Percentiles rank a stretch among this genome's conserved stretches.
These are phyloP conservation scores for Viridothelium virens DNA, from an alignment of 495 filamentous ascomycete species.

Conservation along the genomic window DNA sequence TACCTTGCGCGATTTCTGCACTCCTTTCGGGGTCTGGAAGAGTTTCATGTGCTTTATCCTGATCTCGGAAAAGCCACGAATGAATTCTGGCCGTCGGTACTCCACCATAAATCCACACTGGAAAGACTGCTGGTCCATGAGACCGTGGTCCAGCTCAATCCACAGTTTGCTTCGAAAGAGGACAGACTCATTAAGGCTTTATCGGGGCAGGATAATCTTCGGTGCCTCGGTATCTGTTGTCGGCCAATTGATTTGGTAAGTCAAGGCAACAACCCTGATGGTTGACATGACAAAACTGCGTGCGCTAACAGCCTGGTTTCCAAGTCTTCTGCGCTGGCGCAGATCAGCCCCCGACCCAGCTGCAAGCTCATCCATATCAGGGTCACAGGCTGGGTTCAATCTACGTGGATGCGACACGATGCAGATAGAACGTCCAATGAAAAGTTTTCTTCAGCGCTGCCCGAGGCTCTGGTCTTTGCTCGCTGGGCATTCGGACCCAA, in stretches of 20 bases:
- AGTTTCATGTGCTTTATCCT: not conserved
- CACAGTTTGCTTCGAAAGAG: not conserved
- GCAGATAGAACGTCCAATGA: not conserved
- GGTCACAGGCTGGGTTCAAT: not conserved
- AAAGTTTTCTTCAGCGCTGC: not conserved
- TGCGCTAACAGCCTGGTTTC: not conserved
- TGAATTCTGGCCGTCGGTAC: not conserved
- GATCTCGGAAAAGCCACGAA: not conserved
- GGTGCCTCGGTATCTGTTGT: not conserved
- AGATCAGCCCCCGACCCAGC: not conserved
- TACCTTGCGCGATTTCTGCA: not conserved
- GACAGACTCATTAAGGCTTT: not conserved
- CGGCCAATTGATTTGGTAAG: not conserved
- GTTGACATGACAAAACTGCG: not conserved
- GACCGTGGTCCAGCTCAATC: not conserved
- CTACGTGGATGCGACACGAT: not conserved
- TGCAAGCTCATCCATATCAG: not conserved
- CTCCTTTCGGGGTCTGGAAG: not conserved
- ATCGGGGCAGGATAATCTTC: not conserved
- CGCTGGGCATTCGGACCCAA: conserved; percentile 13
- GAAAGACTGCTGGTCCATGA: not conserved
- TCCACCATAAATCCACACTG: not conserved
- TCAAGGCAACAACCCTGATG: not conserved
- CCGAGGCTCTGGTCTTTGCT: conserved; percentile 4
- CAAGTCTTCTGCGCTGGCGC: not conserved